A percentile compares a stretch with the other conserved stretches of the same genome.
Conservation (phyloP, 2,329 filamentous ascomycete species). For the Chaetomium sp. region DNA sequence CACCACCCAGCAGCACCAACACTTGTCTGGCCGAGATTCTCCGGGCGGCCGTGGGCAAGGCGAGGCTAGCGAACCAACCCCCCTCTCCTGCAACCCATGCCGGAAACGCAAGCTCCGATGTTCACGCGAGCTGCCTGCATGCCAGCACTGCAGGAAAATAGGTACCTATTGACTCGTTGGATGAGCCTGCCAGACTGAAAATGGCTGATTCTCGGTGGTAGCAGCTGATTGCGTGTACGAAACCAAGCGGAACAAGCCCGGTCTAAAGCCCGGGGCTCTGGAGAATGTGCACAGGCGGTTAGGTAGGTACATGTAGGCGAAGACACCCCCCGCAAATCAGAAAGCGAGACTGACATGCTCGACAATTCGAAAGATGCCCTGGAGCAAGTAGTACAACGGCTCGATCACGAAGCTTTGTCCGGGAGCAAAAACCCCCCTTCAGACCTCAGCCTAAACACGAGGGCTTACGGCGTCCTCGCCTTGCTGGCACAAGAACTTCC, state of each 20-base stretch:
- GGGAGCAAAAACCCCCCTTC: not conserved
- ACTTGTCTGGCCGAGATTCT: not conserved
- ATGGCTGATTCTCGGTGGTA: not conserved
- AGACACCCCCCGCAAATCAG: no score
- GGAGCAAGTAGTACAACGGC: not conserved
- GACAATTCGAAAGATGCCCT: no score
- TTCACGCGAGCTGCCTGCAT: conserved; percentile 1
- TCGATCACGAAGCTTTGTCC: not conserved
- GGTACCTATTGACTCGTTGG: not conserved
- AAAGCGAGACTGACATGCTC: no score
- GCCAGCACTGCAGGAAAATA: conserved; percentile 6
- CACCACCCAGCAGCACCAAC: not conserved
- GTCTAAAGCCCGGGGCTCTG: not conserved
- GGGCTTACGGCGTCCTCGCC: not conserved
- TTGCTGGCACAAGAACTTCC: not conserved
- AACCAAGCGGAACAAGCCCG: conserved; percentile 3
- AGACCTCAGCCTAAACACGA: not conserved
- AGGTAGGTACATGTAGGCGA: no score
- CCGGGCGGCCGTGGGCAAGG: not conserved
- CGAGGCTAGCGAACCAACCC: not conserved
- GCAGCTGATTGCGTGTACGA: not conserved
- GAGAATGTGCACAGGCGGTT: conserved; percentile 1
- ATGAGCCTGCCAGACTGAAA: not conserved
- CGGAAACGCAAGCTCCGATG: not conserved
- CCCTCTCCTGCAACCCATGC: not conserved